These are phyloP conservation scores for Cladophialophora exuberans DNA, from an alignment of 2,329 filamentous ascomycete species.

Conservation along the genomic window DNA sequence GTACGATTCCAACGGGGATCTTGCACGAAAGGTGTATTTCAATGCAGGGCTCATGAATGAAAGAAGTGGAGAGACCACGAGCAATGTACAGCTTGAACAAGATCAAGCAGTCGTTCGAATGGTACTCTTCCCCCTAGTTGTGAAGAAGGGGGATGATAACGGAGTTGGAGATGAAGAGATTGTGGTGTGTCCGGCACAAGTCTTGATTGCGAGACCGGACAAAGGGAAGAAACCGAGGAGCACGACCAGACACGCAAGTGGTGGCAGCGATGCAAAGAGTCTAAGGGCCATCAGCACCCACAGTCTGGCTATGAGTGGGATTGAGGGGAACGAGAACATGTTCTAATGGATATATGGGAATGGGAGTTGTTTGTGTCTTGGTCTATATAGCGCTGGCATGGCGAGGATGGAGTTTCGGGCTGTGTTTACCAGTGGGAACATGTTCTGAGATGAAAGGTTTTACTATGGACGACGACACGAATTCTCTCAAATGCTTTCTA, in stretches of 20 bases:
- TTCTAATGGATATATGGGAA: conserved; percentile 9
- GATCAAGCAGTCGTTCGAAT: conserved; percentile 80
- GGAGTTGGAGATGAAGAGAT: conserved; percentile 91
- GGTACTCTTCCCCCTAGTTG: conserved; percentile 92
- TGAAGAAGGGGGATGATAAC: conserved; percentile 90
- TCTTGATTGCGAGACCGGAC: conserved; percentile 69
- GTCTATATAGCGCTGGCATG: conserved; percentile 5
- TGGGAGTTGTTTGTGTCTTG: conserved; percentile 5
- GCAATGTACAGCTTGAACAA: conserved; percentile 79
- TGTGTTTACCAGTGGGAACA: neutral
- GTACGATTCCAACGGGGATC: conserved; percentile 90
- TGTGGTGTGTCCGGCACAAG: conserved; percentile 92
- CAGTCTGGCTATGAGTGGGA: conserved; percentile 47
- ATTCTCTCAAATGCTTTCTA: conserved; percentile 2
- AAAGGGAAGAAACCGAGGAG: conserved; percentile 44
- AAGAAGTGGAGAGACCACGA: conserved; percentile 69
- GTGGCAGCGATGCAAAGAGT: conserved; percentile 47
- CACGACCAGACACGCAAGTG: conserved; percentile 43
- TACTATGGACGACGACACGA: conserved; percentile 10
- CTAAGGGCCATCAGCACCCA: conserved; percentile 45
- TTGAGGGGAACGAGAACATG: conserved; percentile 37
- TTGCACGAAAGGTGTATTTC: conserved; percentile 85
- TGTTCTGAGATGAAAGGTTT: conserved; percentile 1
- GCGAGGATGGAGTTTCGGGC: neutral
- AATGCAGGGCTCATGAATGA: conserved; percentile 95